A percentile compares a stretch with the other conserved stretches of the same genome.
These are phyloP conservation scores for Crithidia sp. DNA, from an alignment of 208 protist genomes.

Conservation along the genomic window DNA sequence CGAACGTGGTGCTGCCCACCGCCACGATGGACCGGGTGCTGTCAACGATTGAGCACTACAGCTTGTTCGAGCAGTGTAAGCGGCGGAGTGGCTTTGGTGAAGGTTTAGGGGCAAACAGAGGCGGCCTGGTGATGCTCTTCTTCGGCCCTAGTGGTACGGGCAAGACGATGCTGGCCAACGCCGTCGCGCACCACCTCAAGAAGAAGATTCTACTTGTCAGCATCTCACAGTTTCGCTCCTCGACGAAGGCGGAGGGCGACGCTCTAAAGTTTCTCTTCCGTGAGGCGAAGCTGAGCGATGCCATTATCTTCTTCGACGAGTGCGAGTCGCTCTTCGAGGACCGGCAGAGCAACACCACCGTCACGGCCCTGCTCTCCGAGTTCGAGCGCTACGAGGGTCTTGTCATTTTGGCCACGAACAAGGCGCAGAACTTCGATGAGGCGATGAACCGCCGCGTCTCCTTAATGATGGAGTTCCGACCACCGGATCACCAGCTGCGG, in stretches of 20 bases:
- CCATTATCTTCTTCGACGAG: slow-evolving; percentile 95
- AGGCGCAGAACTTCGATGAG: slow-evolving; percentile 88
- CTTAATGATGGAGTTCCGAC: slow-evolving; percentile 91
- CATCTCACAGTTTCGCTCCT: slow-evolving; percentile 76
- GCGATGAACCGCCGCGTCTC: slow-evolving; percentile 94
- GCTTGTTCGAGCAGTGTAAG: slow-evolving; percentile 83
- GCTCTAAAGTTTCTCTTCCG: slow-evolving; percentile 92
- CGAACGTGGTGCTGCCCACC: slow-evolving; percentile 84
- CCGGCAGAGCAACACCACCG: slow-evolving; percentile 75
- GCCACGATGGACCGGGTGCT: slow-evolving; percentile 83
- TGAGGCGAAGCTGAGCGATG: slow-evolving; percentile 92
- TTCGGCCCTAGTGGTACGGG: slow-evolving; percentile 92
- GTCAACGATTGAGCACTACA: slow-evolving; percentile 88
- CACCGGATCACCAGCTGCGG: slow-evolving; percentile 86
- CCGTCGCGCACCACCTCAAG: slow-evolving; percentile 85
- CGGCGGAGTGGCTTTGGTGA: slow-evolving; percentile 79
- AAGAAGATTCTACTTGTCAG: slow-evolving; percentile 92
- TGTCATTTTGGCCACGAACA: slow-evolving; percentile 93
- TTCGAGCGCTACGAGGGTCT: slow-evolving; percentile 92
- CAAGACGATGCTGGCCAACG: slow-evolving; percentile 95
- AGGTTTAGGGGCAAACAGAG: slow-evolving; percentile 57
- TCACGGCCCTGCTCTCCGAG: slow-evolving; percentile 90
- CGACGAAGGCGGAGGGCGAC: slow-evolving; percentile 61
- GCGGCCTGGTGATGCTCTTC: slow-evolving; percentile 91
- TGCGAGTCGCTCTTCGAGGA: slow-evolving; percentile 93